Percentiles rank a stretch among this genome's conserved stretches.
Evolutionary conservation across 768 basidiomycete genomes (phyloP).

Genomic region (Podaxis mareebaensis): DNA sequence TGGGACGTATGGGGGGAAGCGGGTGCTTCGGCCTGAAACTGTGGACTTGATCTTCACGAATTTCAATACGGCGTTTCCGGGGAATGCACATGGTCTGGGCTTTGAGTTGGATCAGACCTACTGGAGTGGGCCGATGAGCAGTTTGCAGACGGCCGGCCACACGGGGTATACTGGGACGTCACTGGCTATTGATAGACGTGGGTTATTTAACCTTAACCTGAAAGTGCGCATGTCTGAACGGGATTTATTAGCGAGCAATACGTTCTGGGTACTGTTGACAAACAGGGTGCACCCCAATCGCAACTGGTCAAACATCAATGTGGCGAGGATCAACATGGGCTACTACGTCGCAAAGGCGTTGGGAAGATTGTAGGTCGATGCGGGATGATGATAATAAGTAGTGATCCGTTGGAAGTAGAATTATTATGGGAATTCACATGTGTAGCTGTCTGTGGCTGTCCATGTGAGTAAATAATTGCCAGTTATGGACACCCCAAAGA

Average conservation of each 20-base stretch:
- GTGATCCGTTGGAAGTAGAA: slow-evolving; percentile 1
- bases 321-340: slow-evolving; percentile 24
- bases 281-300: slow-evolving; percentile 30
- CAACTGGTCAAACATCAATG: slow-evolving; percentile 29
- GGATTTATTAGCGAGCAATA: slow-evolving; percentile 26
- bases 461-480: not conserved
- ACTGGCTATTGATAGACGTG: slow-evolving; percentile 30
- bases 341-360: slow-evolving; percentile 24
- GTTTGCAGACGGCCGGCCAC: slow-evolving; percentile 29
- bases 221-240: not conserved
- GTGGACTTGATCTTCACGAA: slow-evolving; percentile 30
- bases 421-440: slow-evolving; percentile 11
- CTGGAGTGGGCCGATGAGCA: slow-evolving; percentile 30
- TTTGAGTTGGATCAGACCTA: slow-evolving; percentile 30
- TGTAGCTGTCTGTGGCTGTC: not conserved
- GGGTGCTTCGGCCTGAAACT: slow-evolving; percentile 25
- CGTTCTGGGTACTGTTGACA: slow-evolving; percentile 28
- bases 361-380: slow-evolving; percentile 13
- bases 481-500: slow-evolving; percentile 15
- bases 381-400: not conserved
- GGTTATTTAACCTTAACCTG: slow-evolving; percentile 6
- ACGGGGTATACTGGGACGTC: slow-evolving; percentile 29
- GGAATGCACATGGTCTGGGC: slow-evolving; percentile 27
- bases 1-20: slow-evolving; percentile 26
- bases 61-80: slow-evolving; percentile 29